Percentiles rank a stretch among this genome's conserved stretches.
Evolutionary conservation across 2,329 filamentous ascomycete species (phyloP).

Genomic region (Fusarium sp.): DNA sequence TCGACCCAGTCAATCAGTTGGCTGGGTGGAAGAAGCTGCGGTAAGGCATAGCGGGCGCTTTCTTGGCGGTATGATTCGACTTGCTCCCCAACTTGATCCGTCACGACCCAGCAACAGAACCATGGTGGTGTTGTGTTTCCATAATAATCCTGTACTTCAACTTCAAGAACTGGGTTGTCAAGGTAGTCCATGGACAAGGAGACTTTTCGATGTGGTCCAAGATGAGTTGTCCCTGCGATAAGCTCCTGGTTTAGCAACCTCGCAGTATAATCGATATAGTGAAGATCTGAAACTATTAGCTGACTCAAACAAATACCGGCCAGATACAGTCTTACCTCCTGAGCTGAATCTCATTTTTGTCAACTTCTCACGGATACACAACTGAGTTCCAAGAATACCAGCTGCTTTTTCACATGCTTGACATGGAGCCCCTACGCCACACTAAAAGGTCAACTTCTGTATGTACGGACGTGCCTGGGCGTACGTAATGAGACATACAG

Average conservation of each 20-base stretch:
- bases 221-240: conserved; percentile 43
- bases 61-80: conserved; percentile 43
- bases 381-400: conserved; percentile 38
- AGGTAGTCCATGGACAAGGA: conserved; percentile 42
- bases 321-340: conserved; percentile 30
- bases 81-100: conserved; percentile 41
- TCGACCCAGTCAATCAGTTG: conserved; percentile 42
- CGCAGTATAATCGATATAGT: conserved; percentile 45
- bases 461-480: neutral
- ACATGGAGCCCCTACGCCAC: conserved; percentile 41
- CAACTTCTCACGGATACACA: conserved; percentile 43
- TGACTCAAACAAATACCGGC: neutral
- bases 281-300: conserved; percentile 36
- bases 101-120: conserved; percentile 46
- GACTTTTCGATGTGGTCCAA: conserved; percentile 42
- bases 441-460: conserved; percentile 34
- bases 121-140: conserved; percentile 38
- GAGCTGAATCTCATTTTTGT: conserved; percentile 45
- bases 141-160: conserved; percentile 43
- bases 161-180: conserved; percentile 38
- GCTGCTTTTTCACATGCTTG: conserved; percentile 40
- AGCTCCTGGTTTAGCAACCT: conserved; percentile 43
- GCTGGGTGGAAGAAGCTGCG: conserved; percentile 37
- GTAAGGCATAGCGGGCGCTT: conserved; percentile 43
- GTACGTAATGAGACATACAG: conserved; percentile 33